These are phyloP conservation scores for Cystobasidium tubakii DNA, from an alignment of 768 basidiomycete species.

Conservation along the genomic window DNA sequence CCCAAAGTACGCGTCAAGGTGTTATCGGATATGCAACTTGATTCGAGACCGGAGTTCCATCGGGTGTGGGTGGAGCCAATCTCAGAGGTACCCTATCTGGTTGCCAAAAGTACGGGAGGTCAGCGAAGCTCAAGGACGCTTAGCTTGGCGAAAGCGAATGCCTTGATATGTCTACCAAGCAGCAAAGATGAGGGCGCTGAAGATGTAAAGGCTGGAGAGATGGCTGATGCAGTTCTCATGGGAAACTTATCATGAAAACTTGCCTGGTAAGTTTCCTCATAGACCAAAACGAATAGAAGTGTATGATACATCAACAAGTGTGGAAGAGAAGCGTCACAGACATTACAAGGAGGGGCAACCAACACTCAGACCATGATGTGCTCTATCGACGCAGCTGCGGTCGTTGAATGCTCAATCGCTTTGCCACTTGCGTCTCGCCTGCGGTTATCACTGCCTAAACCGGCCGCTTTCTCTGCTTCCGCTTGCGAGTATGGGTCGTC, in stretches of 20 bases:
- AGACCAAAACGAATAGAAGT: not conserved
- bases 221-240: slow-evolving; percentile 50
- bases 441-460: slow-evolving; percentile 34
- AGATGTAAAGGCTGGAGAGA: slow-evolving; percentile 57
- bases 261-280: not conserved
- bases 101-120: slow-evolving; percentile 75
- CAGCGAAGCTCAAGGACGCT: slow-evolving; percentile 77
- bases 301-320: slow-evolving; percentile 9
- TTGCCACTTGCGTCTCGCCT: slow-evolving; percentile 16
- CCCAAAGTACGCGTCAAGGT: slow-evolving; percentile 45
- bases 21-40: slow-evolving; percentile 56
- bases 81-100: slow-evolving; percentile 26
- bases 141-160: slow-evolving; percentile 75
- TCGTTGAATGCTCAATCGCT: not conserved
- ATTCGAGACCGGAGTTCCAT: slow-evolving; percentile 74
- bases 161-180: slow-evolving; percentile 64
- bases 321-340: not conserved
- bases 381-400: not conserved
- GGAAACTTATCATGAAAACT: not conserved
- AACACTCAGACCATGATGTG: not conserved
- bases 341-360: not conserved
- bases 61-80: slow-evolving; percentile 60
- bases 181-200: slow-evolving; percentile 47
- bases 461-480: slow-evolving; percentile 31
- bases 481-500: slow-evolving; percentile 34